phyloP scores from a whole-genome alignment of 768 basidiomycete species.

The Russula lepida region DNA sequence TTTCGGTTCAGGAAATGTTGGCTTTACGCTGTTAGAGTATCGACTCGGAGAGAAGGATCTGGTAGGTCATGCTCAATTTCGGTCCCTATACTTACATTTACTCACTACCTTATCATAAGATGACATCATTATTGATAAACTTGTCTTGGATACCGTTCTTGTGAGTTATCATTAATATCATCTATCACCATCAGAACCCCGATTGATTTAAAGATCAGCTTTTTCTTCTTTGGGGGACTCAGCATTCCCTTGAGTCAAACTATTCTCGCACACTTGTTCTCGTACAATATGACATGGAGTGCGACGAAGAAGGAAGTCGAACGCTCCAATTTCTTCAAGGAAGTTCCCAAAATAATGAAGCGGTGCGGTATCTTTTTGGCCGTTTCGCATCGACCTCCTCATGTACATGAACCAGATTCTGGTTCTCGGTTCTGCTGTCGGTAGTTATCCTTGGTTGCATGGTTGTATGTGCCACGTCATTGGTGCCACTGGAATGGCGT shows the following conservation, averaged over 20 bases:
- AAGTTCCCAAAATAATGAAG: constrained; percentile 76
- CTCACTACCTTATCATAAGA: constrained; percentile 9
- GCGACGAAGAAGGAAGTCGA: constrained; percentile 82
- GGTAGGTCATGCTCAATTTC: constrained; percentile 8
- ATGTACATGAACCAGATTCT: constrained; percentile 35
- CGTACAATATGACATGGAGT: constrained; percentile 71
- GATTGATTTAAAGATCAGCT: constrained; percentile 32
- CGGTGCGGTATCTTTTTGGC: constrained; percentile 28
- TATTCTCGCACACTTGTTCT: constrained; percentile 61
- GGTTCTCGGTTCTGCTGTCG: constrained; percentile 52
- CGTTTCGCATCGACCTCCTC: not conserved
- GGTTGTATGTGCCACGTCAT: constrained; percentile 40
- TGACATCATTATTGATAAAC: constrained; percentile 28
- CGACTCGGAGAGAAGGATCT: constrained; percentile 43
- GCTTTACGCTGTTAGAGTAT: constrained; percentile 66
- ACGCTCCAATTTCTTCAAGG: constrained; percentile 83
- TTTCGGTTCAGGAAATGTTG: constrained; percentile 63
- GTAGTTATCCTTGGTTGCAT: constrained; percentile 47
- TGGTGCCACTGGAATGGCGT: constrained; percentile 59
- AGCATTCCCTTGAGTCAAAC: constrained; percentile 61
- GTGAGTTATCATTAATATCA: constrained; percentile 25
- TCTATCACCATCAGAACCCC: not conserved
- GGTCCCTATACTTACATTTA: not conserved
- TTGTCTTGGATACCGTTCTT: constrained; percentile 36
- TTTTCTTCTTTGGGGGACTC: constrained; percentile 73